phyloP scores from a whole-genome alignment of 768 basidiomycete genomes.

The Boletus edulis region DNA sequence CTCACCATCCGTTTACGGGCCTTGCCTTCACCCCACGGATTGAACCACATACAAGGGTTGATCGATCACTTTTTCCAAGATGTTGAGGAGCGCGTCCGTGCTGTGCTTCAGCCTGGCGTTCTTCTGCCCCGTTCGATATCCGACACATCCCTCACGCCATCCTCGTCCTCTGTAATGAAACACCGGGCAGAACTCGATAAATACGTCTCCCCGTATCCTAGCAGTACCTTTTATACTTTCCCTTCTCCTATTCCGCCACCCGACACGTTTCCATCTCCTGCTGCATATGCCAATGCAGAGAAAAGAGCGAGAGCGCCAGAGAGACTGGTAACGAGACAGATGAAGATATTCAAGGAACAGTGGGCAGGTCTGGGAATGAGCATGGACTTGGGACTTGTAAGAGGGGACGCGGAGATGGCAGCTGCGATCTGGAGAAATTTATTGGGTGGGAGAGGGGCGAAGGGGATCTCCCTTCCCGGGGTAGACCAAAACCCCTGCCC shows the following conservation, averaged over 20 bases:
- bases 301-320: conserved; percentile 61
- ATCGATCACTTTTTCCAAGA: conserved; percentile 96
- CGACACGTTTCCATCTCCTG: conserved; percentile 26
- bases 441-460: conserved; percentile 79
- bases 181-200: conserved; percentile 23
- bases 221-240: conserved; percentile 26
- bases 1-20: conserved; percentile 85
- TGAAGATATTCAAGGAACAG: conserved; percentile 91
- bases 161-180: background rate
- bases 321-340: conserved; percentile 75
- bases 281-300: conserved; percentile 28
- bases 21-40: conserved; percentile 65
- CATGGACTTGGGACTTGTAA: conserved; percentile 74
- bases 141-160: conserved; percentile 12
- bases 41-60: conserved; percentile 72
- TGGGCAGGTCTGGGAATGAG: conserved; percentile 81
- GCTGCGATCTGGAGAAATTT: conserved; percentile 90
- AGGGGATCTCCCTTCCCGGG: conserved; percentile 50
- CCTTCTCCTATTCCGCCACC: conserved; percentile 24
- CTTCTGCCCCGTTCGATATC: conserved; percentile 22
- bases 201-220: conserved; percentile 22
- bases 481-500: conserved; percentile 5
- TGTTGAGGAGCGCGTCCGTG: conserved; percentile 84
- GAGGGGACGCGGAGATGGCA: conserved; percentile 80
- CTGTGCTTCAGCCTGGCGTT: conserved; percentile 63